Evolutionary conservation across 495 filamentous ascomycete species (phyloP).

Genomic region (Xylaria grammica): DNA sequence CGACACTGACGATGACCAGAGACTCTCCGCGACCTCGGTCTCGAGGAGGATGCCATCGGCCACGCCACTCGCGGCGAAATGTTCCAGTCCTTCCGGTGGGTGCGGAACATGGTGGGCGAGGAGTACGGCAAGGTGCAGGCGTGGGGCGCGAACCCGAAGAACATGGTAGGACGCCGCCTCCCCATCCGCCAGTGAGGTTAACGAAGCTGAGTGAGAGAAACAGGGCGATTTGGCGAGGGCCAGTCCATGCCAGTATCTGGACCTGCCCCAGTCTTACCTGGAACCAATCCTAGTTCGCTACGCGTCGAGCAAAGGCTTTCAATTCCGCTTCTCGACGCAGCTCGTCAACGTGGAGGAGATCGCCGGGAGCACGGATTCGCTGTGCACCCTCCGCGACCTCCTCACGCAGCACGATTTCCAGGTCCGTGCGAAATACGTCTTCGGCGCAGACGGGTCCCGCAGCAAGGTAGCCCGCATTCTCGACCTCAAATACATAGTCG

Average conservation of each 20-base stretch:
- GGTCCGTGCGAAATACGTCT: slow-evolving; percentile 57
- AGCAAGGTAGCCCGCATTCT: slow-evolving; percentile 51
- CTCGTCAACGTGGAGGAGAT: slow-evolving; percentile 38
- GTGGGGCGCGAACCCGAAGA: slow-evolving; percentile 56
- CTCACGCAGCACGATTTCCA: slow-evolving; percentile 47
- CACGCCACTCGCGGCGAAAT: slow-evolving; percentile 44
- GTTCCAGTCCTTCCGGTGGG: slow-evolving; percentile 60
- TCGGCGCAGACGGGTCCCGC: slow-evolving; percentile 59
- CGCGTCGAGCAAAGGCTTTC: slow-evolving; percentile 45
- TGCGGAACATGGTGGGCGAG: slow-evolving; percentile 57
- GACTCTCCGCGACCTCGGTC: slow-evolving; percentile 61
- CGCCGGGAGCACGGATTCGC: slow-evolving; percentile 28
- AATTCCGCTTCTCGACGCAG: slow-evolving; percentile 46
- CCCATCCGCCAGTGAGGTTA: background rate
- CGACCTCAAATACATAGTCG: slow-evolving; percentile 44
- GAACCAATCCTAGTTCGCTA: slow-evolving; percentile 50
- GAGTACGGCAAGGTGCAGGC: slow-evolving; percentile 59
- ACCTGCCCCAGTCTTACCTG: slow-evolving; percentile 51
- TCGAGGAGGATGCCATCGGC: slow-evolving; percentile 50
- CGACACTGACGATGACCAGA: slow-evolving; percentile 37
- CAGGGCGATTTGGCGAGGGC: slow-evolving; percentile 21
- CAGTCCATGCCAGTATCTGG: slow-evolving; percentile 45
- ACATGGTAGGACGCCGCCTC: slow-evolving; percentile 35
- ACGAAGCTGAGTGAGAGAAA: slow-evolving; percentile 35
- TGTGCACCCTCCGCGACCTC: slow-evolving; percentile 47